Evolutionary conservation across 345 rosid species (phyloP).

Genomic region (Noccaea bulbosa): DNA sequence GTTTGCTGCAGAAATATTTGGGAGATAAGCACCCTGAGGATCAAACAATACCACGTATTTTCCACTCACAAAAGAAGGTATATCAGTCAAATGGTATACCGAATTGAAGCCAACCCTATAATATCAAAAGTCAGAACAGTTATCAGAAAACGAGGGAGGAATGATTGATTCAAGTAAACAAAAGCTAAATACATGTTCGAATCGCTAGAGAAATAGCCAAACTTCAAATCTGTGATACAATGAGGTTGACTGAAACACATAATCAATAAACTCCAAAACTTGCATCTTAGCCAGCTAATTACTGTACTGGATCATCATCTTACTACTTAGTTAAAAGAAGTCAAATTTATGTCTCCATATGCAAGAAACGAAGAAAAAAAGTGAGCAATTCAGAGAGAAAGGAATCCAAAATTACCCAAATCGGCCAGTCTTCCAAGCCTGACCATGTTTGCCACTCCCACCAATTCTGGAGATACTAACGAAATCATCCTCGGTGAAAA

Average conservation of each 20-base stretch:
- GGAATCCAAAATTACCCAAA: conserved; percentile 59
- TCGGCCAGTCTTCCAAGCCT: conserved; percentile 90
- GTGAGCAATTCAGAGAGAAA: conserved; percentile 1
- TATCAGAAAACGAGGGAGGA: conserved; percentile 21
- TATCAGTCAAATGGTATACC: conserved; percentile 90
- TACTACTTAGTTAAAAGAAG: background rate
- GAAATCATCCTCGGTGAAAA: conserved; percentile 91
- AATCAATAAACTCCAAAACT: background rate
- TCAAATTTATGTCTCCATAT: conserved; percentile 15
- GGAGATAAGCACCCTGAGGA: conserved; percentile 87
- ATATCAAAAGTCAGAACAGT: conserved; percentile 24
- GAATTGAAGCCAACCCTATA: conserved; percentile 93
- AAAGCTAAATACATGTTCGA: background rate
- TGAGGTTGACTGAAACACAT: background rate
- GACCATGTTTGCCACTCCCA: conserved; percentile 78
- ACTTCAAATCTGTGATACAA: background rate
- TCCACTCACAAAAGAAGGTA: conserved; percentile 95
- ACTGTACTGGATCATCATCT: background rate
- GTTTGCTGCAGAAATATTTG: conserved; percentile 81
- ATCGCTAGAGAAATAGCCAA: no score
- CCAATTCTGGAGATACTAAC: conserved; percentile 87
- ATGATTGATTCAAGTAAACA: background rate
- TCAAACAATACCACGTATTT: conserved; percentile 83
- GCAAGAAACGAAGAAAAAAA: conserved; percentile 1
- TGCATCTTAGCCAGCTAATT: background rate